These are phyloP conservation scores for Boletus huronensis DNA, from an alignment of 768 basidiomycete genomes.

Conservation along the genomic window DNA sequence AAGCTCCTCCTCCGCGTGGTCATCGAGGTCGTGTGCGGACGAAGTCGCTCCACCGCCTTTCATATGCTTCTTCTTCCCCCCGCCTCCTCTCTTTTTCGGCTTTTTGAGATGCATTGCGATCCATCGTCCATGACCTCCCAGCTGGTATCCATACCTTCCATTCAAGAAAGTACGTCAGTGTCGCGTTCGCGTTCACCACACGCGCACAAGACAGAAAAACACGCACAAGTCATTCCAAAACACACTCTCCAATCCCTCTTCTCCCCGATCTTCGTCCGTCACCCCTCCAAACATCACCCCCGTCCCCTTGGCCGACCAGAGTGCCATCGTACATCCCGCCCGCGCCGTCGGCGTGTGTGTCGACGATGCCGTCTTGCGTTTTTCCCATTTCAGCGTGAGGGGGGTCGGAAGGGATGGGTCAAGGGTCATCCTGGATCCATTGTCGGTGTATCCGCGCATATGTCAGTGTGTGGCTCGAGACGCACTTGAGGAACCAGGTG, in stretches of 20 bases:
- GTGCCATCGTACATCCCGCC: slow-evolving; percentile 83
- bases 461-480: background rate
- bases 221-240: slow-evolving; percentile 80
- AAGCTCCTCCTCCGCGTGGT: slow-evolving; percentile 15
- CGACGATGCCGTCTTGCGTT: slow-evolving; percentile 67
- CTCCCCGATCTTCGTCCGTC: slow-evolving; percentile 79
- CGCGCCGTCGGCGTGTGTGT: slow-evolving; percentile 57
- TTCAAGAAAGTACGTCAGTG: background rate
- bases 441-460: background rate
- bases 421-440: slow-evolving; percentile 30
- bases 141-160: slow-evolving; percentile 74
- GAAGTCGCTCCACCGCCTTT: background rate
- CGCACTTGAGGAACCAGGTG: slow-evolving; percentile 80
- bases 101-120: slow-evolving; percentile 65
- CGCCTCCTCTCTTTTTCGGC: slow-evolving; percentile 51
- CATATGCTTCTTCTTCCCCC: slow-evolving; percentile 40
- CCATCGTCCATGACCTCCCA: slow-evolving; percentile 74
- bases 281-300: slow-evolving; percentile 88
- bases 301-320: slow-evolving; percentile 64
- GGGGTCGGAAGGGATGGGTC: slow-evolving; percentile 26
- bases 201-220: background rate
- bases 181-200: background rate
- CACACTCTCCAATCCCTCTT: slow-evolving; percentile 79
- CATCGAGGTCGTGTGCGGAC: background rate
- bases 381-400: slow-evolving; percentile 77